Base-by-base conservation (phyloP, 192 early-diverging fungal genomes). In the Coemansia sp. region DNA sequence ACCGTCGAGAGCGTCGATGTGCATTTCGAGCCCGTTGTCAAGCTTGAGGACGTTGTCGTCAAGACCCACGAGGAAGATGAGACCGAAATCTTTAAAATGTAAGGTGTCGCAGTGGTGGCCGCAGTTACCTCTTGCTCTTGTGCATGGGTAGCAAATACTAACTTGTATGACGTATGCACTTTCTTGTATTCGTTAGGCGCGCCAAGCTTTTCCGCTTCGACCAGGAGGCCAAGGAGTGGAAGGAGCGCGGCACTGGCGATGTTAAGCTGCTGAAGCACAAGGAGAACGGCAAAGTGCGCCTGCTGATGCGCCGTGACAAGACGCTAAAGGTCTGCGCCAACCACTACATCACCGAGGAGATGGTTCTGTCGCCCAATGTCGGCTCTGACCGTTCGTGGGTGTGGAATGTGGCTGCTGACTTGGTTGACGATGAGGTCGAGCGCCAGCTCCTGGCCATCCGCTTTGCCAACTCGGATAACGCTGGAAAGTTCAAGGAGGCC, bases 341-440 rank as follows among this genome's bases (percentile, higher is more conserved):
- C 89, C 97, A 99, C 87, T 91, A 92, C 74, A 80, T 98, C 69
- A 90, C 95, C 47, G 62, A 88, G 6, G 93, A 93, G 47, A 97
- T 99, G 93, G 87, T 87, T 43, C 88, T 99, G 73, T 88, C 89
- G 29, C 92, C 97, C 39, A 99, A 99, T 75, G 92, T 99, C 63
- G 97, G 96, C 53, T 97, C 95, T 38, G 97, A 99, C 86, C 95
- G 97, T 69, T 98, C 96, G 39, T 99, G 97, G 97, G 97, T 99
- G 20, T 99, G 94, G 93, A 96, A 89, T 69, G 94, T 91, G 61
- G 78, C 90, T 31, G 88, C 94, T 60, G 97, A 99, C 70, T 87
- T 94, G 60, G 93, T 96, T 34, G 97, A 99, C 39, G 97, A 91
- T 24, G 92, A 93, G 78, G 70, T 88, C n/a, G 83, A 88, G 61